Conservation (phyloP, 192 early-diverging fungal genomes). For the Podila minutissima region DNA sequence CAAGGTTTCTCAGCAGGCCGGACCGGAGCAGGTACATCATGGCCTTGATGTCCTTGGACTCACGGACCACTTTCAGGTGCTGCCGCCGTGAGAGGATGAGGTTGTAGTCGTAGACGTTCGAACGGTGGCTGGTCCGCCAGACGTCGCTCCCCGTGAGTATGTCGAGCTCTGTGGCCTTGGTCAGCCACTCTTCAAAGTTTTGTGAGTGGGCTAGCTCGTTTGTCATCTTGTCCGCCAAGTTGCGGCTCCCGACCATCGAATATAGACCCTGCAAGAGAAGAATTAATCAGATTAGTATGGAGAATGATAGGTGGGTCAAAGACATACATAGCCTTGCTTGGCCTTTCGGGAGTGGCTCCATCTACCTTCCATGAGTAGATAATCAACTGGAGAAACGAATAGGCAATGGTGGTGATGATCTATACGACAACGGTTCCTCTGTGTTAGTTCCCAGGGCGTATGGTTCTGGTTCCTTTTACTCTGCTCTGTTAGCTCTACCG, state of each 20-base stretch:
- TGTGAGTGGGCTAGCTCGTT: slow-evolving; percentile 53
- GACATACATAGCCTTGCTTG: too few relatives aligned
- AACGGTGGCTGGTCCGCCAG: slow-evolving; percentile 66
- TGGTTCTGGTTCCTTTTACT: too few relatives aligned
- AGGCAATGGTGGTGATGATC: slow-evolving; percentile 22
- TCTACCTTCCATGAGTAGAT: slow-evolving; percentile 50
- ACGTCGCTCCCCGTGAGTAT: slow-evolving; percentile 56
- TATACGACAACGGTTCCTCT: not conserved
- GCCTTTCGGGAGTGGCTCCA: too few relatives aligned
- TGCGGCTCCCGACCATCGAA: slow-evolving; percentile 40
- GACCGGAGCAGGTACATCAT: slow-evolving; percentile 73
- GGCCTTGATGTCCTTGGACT: slow-evolving; percentile 59
- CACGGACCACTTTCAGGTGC: slow-evolving; percentile 55
- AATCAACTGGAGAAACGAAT: slow-evolving; percentile 28
- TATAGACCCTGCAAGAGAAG: slow-evolving; percentile 23
- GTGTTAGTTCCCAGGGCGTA: too few relatives aligned
- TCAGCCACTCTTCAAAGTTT: slow-evolving; percentile 63
- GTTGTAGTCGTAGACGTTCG: slow-evolving; percentile 70
- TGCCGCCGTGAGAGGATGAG: slow-evolving; percentile 66
- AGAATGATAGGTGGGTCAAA: not conserved
- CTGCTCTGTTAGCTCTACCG: too few relatives aligned
- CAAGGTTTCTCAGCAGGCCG: slow-evolving; percentile 76
- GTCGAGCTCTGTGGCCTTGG: slow-evolving; percentile 62
- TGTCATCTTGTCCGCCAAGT: slow-evolving; percentile 57
- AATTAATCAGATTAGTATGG: not conserved